Conservation (phyloP, 257 asterid species). For the Solanum gracilifrons region DNA sequence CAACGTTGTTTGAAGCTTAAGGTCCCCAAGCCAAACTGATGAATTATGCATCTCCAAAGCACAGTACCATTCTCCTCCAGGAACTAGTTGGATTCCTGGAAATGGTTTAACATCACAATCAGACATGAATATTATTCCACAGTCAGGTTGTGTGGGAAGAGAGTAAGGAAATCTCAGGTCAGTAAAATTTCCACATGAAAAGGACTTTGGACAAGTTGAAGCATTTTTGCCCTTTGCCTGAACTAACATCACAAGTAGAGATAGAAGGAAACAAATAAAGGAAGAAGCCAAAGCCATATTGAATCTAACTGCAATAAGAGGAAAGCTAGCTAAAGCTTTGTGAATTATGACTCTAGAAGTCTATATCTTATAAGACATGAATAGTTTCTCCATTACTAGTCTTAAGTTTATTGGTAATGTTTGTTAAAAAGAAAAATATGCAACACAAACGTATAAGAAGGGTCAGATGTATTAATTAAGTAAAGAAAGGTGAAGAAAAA, state of each 20-base stretch:
- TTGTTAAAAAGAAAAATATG: background rate
- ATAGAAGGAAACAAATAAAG: background rate
- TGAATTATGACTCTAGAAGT: background rate
- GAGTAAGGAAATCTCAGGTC: background rate
- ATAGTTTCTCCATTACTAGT: background rate
- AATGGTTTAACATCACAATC: background rate
- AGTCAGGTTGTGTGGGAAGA: background rate
- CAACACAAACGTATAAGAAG: background rate
- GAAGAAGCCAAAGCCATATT: background rate
- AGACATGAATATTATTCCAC: background rate
- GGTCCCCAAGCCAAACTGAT: background rate
- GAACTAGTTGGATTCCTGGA: background rate
- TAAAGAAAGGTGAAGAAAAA: background rate
- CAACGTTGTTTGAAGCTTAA: background rate
- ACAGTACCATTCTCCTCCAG: background rate
- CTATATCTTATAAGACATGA: background rate
- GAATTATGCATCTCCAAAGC: background rate
- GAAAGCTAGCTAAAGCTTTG: background rate
- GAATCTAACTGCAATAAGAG: background rate
- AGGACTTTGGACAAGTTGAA: background rate
- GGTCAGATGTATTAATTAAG: background rate
- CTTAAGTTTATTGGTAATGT: background rate
- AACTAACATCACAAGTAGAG: background rate
- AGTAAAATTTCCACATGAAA: background rate
- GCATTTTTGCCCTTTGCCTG: background rate